These are phyloP conservation scores for Magnaporthales sp. DNA, from an alignment of 2,329 filamentous ascomycete species.

Conservation along the genomic window DNA sequence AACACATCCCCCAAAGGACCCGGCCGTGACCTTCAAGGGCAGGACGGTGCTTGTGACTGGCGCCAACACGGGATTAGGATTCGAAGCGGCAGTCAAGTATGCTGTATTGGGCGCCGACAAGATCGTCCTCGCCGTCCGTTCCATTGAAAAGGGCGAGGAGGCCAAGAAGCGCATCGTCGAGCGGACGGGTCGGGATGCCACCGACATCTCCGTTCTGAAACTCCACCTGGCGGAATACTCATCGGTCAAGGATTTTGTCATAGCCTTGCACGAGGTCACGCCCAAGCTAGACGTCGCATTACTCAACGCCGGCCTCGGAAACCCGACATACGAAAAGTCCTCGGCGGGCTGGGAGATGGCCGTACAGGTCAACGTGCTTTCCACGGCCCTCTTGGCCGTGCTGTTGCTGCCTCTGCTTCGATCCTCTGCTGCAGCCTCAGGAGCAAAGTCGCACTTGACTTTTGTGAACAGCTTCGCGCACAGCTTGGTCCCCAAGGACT, in stretches of 20 bases:
- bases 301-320: conserved; percentile 7
- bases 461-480: conserved; percentile 11
- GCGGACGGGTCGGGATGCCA: not conserved
- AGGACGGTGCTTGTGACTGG: conserved; percentile 29
- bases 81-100: conserved; percentile 26
- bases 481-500: not conserved
- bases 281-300: conserved; percentile 4
- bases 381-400: conserved; percentile 30
- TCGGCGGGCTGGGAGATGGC: conserved; percentile 28
- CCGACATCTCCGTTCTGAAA: not conserved
- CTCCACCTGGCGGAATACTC: conserved; percentile 1
- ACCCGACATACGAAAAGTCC: not conserved
- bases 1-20: conserved; percentile 3
- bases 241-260: conserved; percentile 10
- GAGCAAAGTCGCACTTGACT: conserved; percentile 31
- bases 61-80: conserved; percentile 29
- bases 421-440: conserved; percentile 7
- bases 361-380: conserved; percentile 33
- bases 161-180: conserved; percentile 24
- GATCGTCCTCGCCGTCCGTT: conserved; percentile 28
- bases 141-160: conserved; percentile 28
- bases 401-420: conserved; percentile 29
- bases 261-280: not conserved
- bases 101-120: conserved; percentile 20
- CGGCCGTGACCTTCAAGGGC: conserved; percentile 9